Percentiles rank a stretch among this genome's conserved stretches.
phyloP scores from a whole-genome alignment of 148 eudicot genomes.

The Persicaria tinctoria region DNA sequence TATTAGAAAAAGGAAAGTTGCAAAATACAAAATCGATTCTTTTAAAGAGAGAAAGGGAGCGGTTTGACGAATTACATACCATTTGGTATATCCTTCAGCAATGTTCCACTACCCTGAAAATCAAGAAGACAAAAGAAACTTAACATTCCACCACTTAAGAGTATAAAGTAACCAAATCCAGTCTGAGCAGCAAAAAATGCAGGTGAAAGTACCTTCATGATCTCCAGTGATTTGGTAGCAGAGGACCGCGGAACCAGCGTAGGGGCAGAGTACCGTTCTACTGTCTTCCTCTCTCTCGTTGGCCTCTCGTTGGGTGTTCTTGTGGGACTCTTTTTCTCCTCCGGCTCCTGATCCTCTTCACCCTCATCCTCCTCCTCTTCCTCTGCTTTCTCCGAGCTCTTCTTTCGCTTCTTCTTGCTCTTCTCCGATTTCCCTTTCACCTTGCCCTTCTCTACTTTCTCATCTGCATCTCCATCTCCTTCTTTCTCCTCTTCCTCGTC shows the following conservation, averaged over 20 bases:
- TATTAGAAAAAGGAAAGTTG: too few relatives aligned
- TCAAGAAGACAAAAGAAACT: background rate
- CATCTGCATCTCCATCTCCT: background rate
- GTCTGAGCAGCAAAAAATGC: background rate
- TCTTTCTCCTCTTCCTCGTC: background rate
- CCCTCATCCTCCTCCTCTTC: background rate
- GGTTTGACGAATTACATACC: background rate
- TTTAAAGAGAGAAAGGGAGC: too few relatives aligned
- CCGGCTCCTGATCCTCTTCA: background rate
- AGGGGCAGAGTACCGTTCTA: background rate
- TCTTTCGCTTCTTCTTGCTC: background rate
- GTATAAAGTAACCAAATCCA: too few relatives aligned
- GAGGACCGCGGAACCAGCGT: background rate
- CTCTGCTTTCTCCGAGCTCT: background rate
- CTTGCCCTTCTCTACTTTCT: background rate
- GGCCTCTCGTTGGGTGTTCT: background rate
- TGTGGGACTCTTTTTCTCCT: background rate
- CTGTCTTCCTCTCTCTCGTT: background rate
- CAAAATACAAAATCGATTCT: too few relatives aligned
- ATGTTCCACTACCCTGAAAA: slow-evolving; percentile 1
- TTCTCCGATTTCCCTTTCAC: background rate
- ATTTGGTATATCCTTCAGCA: slow-evolving; percentile 5
- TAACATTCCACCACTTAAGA: background rate
- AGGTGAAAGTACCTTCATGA: background rate
- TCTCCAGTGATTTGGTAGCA: background rate